Percentiles rank a stretch among this genome's conserved stretches.
phyloP scores from a whole-genome alignment of 2,329 filamentous ascomycete species.

The Xylaria digitata region DNA sequence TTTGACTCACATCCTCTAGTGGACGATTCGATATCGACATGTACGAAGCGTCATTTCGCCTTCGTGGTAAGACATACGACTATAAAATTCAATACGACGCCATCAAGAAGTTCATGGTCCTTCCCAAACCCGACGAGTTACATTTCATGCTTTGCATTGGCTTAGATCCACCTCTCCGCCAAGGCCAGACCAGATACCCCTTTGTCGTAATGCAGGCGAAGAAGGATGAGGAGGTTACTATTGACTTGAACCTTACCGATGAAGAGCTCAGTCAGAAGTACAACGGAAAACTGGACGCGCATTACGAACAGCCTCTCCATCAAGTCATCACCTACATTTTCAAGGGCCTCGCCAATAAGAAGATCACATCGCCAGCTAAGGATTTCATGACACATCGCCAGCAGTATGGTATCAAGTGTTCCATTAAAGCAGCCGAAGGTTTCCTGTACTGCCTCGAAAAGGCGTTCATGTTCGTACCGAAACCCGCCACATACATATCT shows the following conservation, averaged over 20 bases:
- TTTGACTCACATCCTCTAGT: conserved; percentile 62
- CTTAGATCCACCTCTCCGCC: conserved; percentile 91
- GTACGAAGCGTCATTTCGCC: conserved; percentile 96
- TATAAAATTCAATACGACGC: conserved; percentile 99
- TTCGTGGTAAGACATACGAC: conserved; percentile 99
- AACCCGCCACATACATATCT: conserved; percentile 95
- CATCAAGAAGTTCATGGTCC: conserved; percentile 98
- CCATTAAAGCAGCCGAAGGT: conserved; percentile 99
- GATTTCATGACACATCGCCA: conserved; percentile 95
- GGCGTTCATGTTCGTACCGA: conserved; percentile 98
- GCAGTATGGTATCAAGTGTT: conserved; percentile 97
- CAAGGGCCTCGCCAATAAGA: conserved; percentile 92
- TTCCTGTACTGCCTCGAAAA: conserved; percentile 98
- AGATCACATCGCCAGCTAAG: conserved; percentile 91
- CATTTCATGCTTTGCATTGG: conserved; percentile 96
- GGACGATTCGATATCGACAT: conserved; percentile 99
- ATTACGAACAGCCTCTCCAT: conserved; percentile 94
- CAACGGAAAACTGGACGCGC: conserved; percentile 85
- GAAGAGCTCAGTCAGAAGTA: conserved; percentile 86
- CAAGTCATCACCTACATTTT: conserved; percentile 96
- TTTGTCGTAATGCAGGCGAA: conserved; percentile 99
- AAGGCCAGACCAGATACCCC: conserved; percentile 97
- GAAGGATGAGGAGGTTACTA: conserved; percentile 94
- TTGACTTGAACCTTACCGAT: conserved; percentile 96
- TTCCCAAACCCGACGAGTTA: conserved; percentile 98